A percentile compares a stretch with the other conserved stretches of the same genome.
Evolutionary conservation across 2,329 filamentous ascomycete genomes (phyloP).

Genomic region (Cyphellophora europaea): DNA sequence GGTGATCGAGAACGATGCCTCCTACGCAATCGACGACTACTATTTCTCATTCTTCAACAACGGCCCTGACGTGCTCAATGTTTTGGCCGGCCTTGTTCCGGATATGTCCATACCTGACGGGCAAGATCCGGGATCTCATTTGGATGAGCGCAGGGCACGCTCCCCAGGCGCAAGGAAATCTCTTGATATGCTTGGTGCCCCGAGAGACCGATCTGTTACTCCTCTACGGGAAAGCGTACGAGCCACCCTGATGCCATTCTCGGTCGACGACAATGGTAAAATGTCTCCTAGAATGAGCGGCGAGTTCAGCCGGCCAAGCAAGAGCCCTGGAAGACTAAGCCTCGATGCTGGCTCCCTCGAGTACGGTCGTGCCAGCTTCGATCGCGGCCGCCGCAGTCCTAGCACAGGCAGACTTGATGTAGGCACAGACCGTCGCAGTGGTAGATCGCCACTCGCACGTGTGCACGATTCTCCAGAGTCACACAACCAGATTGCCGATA

Average conservation of each 20-base stretch:
- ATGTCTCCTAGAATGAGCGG: constrained; percentile 41
- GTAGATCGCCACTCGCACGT: constrained; percentile 42
- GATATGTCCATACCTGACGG: constrained; percentile 19
- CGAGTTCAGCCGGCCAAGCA: constrained; percentile 32
- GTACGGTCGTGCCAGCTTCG: constrained; percentile 24
- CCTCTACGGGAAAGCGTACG: constrained; percentile 48
- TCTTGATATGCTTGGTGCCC: constrained; percentile 7
- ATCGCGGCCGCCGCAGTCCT: constrained; percentile 47
- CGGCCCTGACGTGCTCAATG: constrained; percentile 71
- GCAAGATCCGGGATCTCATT: background rate
- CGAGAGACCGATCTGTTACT: constrained; percentile 10
- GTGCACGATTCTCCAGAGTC: constrained; percentile 61
- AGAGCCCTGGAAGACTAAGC: constrained; percentile 23
- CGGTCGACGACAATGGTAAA: constrained; percentile 28
- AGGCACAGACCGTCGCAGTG: constrained; percentile 37
- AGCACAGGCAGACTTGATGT: constrained; percentile 49
- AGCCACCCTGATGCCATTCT: constrained; percentile 50
- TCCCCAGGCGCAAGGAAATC: constrained; percentile 5
- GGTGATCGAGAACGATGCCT: constrained; percentile 88
- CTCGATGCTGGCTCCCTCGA: constrained; percentile 20
- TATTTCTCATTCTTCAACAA: constrained; percentile 93
- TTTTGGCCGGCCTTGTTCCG: constrained; percentile 65
- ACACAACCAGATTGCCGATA: constrained; percentile 63
- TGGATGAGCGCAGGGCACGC: background rate
- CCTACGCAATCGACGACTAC: constrained; percentile 94